Evolutionary conservation across 805 yeast genomes (phyloP).

Genomic region (Torulaspora quercuum): DNA sequence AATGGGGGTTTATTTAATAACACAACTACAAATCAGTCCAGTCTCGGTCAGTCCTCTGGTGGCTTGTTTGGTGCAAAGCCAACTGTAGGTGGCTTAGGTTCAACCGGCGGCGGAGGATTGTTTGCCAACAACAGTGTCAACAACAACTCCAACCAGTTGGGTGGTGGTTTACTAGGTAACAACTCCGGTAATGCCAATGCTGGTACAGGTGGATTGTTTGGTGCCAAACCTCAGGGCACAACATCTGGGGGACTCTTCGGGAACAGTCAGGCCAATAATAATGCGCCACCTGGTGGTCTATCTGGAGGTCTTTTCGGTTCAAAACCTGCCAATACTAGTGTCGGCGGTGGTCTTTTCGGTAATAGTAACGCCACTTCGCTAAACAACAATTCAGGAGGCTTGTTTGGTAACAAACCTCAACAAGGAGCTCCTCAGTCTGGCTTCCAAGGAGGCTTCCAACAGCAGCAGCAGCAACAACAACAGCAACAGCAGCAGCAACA

Average conservation of each 20-base stretch:
- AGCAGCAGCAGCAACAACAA: constrained; percentile 31
- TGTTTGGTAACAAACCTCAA: constrained; percentile 39
- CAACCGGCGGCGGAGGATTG: constrained; percentile 40
- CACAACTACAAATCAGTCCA: constrained; percentile 23
- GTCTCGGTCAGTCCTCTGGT: constrained; percentile 14
- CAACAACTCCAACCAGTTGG: constrained; percentile 15
- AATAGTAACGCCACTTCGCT: constrained; percentile 17
- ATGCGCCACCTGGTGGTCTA: constrained; percentile 27
- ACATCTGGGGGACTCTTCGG: constrained; percentile 38
- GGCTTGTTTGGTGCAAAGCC: constrained; percentile 42
- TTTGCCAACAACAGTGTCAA: constrained; percentile 32
- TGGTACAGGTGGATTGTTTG: constrained; percentile 40
- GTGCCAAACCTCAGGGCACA: constrained; percentile 32
- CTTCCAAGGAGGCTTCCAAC: constrained; percentile 11
- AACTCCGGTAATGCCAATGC: constrained; percentile 17
- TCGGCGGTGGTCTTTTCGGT: constrained; percentile 40
- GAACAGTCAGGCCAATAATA: constrained; percentile 15
- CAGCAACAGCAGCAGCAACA: constrained; percentile 31
- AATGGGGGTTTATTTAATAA: constrained; percentile 34
- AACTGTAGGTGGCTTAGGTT: constrained; percentile 31
- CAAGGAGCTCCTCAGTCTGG: constrained; percentile 19
- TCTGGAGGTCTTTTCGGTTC: constrained; percentile 41
- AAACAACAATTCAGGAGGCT: constrained; percentile 37
- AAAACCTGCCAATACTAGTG: constrained; percentile 36
- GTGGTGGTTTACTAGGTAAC: constrained; percentile 39